Evolutionary conservation across 805 yeast genomes (phyloP).

Genomic region (Metschnikowia corniflorae): DNA sequence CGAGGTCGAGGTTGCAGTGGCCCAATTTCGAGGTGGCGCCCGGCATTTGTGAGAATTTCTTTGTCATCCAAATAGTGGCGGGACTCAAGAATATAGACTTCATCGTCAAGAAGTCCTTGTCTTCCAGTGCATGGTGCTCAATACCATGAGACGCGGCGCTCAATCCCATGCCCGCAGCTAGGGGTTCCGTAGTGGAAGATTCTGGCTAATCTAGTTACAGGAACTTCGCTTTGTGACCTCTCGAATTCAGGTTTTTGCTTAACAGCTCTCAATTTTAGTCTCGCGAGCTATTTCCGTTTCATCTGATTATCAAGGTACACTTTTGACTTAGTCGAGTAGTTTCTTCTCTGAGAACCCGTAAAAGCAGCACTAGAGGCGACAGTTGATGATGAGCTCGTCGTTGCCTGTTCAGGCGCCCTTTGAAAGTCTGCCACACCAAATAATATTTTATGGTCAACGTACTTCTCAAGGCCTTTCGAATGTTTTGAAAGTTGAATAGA

Average conservation of each 20-base stretch:
- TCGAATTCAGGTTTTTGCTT: slow-evolving; percentile 33
- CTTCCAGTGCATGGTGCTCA: slow-evolving; percentile 59
- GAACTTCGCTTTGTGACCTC: slow-evolving; percentile 68
- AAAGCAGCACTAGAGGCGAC: background rate
- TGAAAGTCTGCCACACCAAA: slow-evolving; percentile 24
- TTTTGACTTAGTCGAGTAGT: slow-evolving; percentile 12
- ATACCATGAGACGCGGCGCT: slow-evolving; percentile 80
- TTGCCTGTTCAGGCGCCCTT: slow-evolving; percentile 10
- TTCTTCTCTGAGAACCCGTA: slow-evolving; percentile 3
- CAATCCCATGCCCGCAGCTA: slow-evolving; percentile 88
- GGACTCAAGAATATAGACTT: slow-evolving; percentile 69
- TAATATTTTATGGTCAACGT: no score
- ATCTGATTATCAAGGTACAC: slow-evolving; percentile 12
- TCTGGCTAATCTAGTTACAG: slow-evolving; percentile 81
- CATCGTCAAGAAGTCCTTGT: slow-evolving; percentile 42
- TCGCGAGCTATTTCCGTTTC: slow-evolving; percentile 10
- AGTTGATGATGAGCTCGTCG: background rate
- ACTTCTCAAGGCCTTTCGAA: no score
- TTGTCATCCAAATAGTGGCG: slow-evolving; percentile 82
- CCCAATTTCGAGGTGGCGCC: slow-evolving; percentile 99
- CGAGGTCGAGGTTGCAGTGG: no score
- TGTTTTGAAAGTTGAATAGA: no score
- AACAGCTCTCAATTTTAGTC: slow-evolving; percentile 18
- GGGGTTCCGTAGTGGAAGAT: slow-evolving; percentile 84
- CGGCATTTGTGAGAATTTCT: slow-evolving; percentile 87